A percentile compares a stretch with the other conserved stretches of the same genome.
These are phyloP conservation scores for Citrus inodora DNA, from an alignment of 345 rosid genomes.

Conservation along the genomic window DNA sequence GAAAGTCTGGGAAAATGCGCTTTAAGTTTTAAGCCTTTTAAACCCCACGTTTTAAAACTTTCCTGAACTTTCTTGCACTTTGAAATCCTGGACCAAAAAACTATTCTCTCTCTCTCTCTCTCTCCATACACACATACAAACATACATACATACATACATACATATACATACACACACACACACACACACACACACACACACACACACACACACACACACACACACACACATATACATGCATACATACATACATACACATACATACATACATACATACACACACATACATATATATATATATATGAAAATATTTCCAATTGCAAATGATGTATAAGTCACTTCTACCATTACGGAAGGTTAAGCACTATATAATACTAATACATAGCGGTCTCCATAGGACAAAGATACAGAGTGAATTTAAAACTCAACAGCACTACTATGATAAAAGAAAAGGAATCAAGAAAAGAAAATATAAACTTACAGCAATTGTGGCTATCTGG, in stretches of 20 bases:
- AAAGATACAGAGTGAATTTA: neutral
- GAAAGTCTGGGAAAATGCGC: no score
- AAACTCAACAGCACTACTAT: neutral
- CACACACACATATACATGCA: rapidly evolving
- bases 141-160: rapidly evolving
- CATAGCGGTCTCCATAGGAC: neutral
- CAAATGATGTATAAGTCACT: neutral
- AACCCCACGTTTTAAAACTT: no score
- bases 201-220: no score
- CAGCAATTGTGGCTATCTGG: slow-evolving; percentile 99
- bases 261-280: no score
- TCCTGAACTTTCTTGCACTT: no score
- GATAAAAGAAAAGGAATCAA: neutral
- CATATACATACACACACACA: rapidly evolving
- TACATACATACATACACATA: rapidly evolving
- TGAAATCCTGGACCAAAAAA: no score
- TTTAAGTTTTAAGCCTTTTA: no score
- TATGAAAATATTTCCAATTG: neutral
- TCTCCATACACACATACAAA: rapidly evolving
- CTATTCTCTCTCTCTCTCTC: no score
- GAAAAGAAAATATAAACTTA: slow-evolving; percentile 38
- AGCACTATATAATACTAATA: neutral
- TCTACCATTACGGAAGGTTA: neutral
- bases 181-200: rapidly evolving
- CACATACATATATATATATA: neutral